phyloP scores from a whole-genome alignment of 371 early-diverging fungal genomes.

The Saksenaea vasiformis region DNA sequence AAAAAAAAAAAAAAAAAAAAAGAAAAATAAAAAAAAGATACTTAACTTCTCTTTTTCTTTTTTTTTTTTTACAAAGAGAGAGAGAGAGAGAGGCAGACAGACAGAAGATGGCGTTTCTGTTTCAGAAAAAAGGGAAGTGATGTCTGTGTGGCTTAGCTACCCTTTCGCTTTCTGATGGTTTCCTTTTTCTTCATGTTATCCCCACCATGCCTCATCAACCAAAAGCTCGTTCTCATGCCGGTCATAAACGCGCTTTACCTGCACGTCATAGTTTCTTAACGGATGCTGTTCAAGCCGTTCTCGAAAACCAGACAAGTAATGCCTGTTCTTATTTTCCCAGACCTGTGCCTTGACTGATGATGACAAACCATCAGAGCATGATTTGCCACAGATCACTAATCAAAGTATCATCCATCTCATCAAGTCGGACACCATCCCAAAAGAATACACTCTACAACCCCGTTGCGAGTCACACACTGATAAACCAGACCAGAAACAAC shows the following conservation, averaged over 20 bases:
- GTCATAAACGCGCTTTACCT: constrained; percentile 29
- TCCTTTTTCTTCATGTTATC: neutral
- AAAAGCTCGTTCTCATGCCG: constrained; percentile 4
- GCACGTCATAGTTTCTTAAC: constrained; percentile 29
- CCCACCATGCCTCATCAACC: constrained; percentile 3
- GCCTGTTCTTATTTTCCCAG: neutral
- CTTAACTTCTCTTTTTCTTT: too few relatives aligned
- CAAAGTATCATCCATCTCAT: neutral
- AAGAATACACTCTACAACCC: neutral
- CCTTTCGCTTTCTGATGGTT: neutral
- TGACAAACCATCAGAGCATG: neutral
- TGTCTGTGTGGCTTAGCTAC: neutral
- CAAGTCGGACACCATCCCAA: neutral
- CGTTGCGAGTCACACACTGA: neutral
- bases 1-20: too few relatives aligned
- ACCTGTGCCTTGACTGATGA: constrained; percentile 10
- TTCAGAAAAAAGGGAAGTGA: neutral
- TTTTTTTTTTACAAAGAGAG: too few relatives aligned
- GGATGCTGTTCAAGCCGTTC: constrained; percentile 23
- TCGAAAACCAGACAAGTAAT: constrained; percentile 23
- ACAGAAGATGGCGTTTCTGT: too few relatives aligned
- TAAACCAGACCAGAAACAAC: neutral
- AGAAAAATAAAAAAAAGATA: too few relatives aligned
- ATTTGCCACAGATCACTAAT: neutral
- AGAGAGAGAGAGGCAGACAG: too few relatives aligned